Evolutionary conservation across 2,329 filamentous ascomycete genomes (phyloP).

Genomic region (Aspergillus sojae): DNA sequence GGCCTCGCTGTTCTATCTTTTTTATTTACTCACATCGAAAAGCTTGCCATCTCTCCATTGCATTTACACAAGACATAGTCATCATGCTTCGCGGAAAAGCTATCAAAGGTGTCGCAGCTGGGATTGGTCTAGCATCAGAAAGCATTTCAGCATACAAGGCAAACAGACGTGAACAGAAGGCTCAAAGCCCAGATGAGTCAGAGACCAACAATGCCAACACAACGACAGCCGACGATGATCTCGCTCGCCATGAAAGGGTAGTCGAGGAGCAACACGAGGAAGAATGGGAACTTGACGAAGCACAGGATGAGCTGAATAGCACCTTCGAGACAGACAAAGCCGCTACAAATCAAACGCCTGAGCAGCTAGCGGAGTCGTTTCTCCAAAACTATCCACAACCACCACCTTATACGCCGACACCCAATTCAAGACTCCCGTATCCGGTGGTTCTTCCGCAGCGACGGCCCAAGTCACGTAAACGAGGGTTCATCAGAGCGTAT

Average conservation of each 20-base stretch:
- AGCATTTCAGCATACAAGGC: conserved; percentile 23
- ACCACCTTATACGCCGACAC: conserved; percentile 8
- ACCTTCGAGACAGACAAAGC: neutral
- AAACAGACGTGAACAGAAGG: conserved; percentile 15
- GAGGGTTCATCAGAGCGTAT: conserved; percentile 46
- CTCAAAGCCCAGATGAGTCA: neutral
- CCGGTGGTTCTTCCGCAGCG: conserved; percentile 47
- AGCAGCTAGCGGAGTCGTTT: conserved; percentile 20
- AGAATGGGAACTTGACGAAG: conserved; percentile 30
- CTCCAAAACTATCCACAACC: conserved; percentile 14
- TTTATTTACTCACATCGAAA: no score
- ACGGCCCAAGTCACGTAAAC: conserved; percentile 36
- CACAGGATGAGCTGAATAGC: conserved; percentile 23
- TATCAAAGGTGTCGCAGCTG: conserved; percentile 25
- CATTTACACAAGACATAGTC: neutral
- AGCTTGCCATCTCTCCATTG: neutral
- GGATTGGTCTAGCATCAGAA: conserved; percentile 32
- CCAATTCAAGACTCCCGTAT: conserved; percentile 24
- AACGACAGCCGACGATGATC: neutral
- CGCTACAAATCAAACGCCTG: neutral
- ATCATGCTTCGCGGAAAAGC: neutral
- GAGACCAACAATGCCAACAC: neutral
- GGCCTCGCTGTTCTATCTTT: neutral
- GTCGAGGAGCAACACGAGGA: conserved; percentile 16
- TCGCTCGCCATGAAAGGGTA: neutral